Base-by-base conservation (phyloP, 2,329 filamentous ascomycete species). In the Cordyceps pruinosa region DNA sequence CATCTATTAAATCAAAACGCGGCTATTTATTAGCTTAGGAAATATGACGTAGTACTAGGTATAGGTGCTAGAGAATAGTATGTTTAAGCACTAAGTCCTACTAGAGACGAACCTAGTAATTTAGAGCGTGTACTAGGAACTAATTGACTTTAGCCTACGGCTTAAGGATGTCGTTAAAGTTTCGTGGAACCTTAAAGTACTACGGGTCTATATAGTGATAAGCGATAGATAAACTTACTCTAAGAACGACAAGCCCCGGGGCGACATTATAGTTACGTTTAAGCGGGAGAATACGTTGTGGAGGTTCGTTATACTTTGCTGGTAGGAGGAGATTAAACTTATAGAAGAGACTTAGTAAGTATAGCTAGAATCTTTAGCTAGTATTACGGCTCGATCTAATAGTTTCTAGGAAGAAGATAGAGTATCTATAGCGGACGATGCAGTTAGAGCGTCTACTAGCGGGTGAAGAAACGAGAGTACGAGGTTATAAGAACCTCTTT, bases 11-110 rank as follows among this genome's bases (percentile, higher is more conserved):
- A 74, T 84, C 62, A 81, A 81, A 68, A 78, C 76, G 3, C 67
- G 70, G 15, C 61, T 70, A 12, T 71, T 76, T 51, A 77, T 78
- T 1, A 79, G 75, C 23, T 77, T 75, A 54, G 66, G 70, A 2
- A 63, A 70, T 13, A 75, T 79, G 5, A 81, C 77, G 13, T 80
- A 83, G 64, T 83, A 82, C 67, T 81, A 78, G 78, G 78, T 78
- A 50, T 83, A 76, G 75, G 62, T 76, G 4, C 69, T 69, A 9
- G 65, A 72, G 30, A 63, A 65, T 7, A 69, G 64, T 19, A 62
- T 71, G 15, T 78, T 83, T 54, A 77, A 82, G 68, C 80, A 83
- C 61, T 80, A 82, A 62, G 75, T 82, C 1, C 71, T 83, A 5
- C 74, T 73, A 45, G 73, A 77, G 17, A 69, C 73, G 4, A 57